Conservation (phyloP, 164 flowering plant species). For the Sextonia rubra region DNA sequence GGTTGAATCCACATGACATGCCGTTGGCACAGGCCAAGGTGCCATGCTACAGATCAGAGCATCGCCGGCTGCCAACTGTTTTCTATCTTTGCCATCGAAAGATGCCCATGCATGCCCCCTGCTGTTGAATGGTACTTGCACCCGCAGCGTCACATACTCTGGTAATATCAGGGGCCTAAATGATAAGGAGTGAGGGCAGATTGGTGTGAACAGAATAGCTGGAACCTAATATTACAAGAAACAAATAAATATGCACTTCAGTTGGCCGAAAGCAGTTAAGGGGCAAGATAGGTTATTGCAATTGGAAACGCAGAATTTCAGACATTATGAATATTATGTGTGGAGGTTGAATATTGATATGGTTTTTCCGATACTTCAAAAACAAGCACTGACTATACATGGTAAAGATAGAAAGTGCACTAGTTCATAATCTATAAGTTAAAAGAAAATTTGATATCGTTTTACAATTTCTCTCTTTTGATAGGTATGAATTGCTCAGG, state of each 20-base stretch:
- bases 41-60: slow-evolving; percentile 95
- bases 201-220: slow-evolving; percentile 91
- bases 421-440: too few species aligned
- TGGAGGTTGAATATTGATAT: too few species aligned
- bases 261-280: not conserved
- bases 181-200: slow-evolving; percentile 94
- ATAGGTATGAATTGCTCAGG: too few species aligned
- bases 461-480: too few species aligned
- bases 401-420: too few species aligned
- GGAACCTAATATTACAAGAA: slow-evolving; percentile 66
- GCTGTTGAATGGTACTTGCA: slow-evolving; percentile 91
- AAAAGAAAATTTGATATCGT: too few species aligned
- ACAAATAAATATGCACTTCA: not conserved
- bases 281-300: not conserved
- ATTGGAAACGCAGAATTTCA: too few species aligned
- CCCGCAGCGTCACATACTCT: slow-evolving; percentile 75
- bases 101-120: slow-evolving; percentile 93
- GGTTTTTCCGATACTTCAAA: too few species aligned
- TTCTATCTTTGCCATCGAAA: slow-evolving; percentile 88
- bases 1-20: slow-evolving; percentile 85
- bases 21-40: slow-evolving; percentile 98
- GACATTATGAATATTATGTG: too few species aligned
- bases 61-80: slow-evolving; percentile 74
- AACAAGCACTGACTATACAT: too few species aligned
- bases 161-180: slow-evolving; percentile 94